Evolutionary conservation across 441 rosid genomes (phyloP), one percentile per base, ranked within the genome.

Genomic region (Mallotus repandus): DNA sequence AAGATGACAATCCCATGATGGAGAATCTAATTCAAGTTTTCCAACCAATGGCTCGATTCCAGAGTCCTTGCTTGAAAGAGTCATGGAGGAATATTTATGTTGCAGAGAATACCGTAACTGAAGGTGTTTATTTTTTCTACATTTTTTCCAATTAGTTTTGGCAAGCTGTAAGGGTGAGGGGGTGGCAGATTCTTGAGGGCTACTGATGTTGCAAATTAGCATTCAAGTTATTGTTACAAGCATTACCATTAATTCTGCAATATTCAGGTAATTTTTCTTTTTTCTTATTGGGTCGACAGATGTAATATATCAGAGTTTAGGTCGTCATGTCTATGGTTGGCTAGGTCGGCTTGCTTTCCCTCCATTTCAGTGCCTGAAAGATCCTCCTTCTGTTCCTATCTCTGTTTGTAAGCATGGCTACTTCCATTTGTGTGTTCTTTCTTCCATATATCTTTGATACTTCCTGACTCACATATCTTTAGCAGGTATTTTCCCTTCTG

Each of bases 281-380:
- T 9, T 35, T n/a, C 43, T 14, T 16, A 18, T 29, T 75, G 56
- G 2, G 62, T 35, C 76, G 48, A 22, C 67, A 69, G 79, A 65
- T 69, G 10, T n/a, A n/a, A 29, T 71, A 41, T n/a, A 65, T 63
- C 68, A n/a, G 50, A 38, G 65, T 32, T 70, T 70, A 29, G 76
- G 52, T 49, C n/a, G 65, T 64, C 75, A 7, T 35, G 35, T 54
- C 9, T 15, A 11, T 69, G 77, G 75, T 56, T 81, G 84, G 79
- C 55, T 69, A 62, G 77, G 77, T 62, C 79, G 81, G 69, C 66
- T 75, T 53, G 77, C n/a, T 54, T 72, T 71, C 29, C 72, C 75
- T 65, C 79, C 79, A 29, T 48, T 74, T 12, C 29, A 46, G 52
- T 68, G 41, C 46, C 57, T 57, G 19, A 64, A 22, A 35, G 72